These are phyloP conservation scores for Hypocrella siamensis DNA, from an alignment of 2,329 filamentous ascomycete species.

Conservation along the genomic window DNA sequence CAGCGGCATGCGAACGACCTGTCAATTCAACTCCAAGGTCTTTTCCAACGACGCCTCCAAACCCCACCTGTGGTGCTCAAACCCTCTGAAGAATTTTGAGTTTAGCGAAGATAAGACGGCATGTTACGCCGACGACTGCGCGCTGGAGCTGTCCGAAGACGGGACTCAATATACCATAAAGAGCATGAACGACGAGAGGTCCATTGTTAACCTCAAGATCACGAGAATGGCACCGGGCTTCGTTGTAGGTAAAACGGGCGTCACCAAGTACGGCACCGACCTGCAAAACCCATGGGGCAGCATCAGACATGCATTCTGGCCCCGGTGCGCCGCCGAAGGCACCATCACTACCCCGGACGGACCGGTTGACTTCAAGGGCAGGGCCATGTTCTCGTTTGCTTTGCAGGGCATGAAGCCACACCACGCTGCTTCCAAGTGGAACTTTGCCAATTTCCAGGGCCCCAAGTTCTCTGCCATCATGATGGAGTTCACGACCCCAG, in stretches of 20 bases:
- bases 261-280: constrained; percentile 74
- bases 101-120: constrained; percentile 72
- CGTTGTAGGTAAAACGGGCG: constrained; percentile 71
- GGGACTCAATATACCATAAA: constrained; percentile 77
- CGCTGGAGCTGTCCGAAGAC: constrained; percentile 73
- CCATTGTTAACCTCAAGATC: constrained; percentile 75
- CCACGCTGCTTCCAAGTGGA: constrained; percentile 84
- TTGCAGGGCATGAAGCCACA: constrained; percentile 99
- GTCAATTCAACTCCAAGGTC: constrained; percentile 89
- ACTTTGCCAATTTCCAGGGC: constrained; percentile 83
- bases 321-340: constrained; percentile 66
- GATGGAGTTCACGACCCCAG: constrained; percentile 93
- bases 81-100: constrained; percentile 59
- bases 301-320: constrained; percentile 93
- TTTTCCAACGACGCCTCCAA: constrained; percentile 61
- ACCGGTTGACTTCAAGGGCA: constrained; percentile 67
- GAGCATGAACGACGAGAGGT: constrained; percentile 65
- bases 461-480: constrained; percentile 73
- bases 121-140: constrained; percentile 77
- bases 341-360: constrained; percentile 72
- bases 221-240: constrained; percentile 66
- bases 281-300: constrained; percentile 73
- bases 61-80: constrained; percentile 70
- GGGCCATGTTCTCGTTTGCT: constrained; percentile 66
- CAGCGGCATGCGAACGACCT: constrained; percentile 78